Percentiles rank a stretch among this genome's conserved stretches.
These are phyloP conservation scores for Pyrenochaeta sp. DNA, from an alignment of 2,329 filamentous ascomycete species.

Conservation along the genomic window DNA sequence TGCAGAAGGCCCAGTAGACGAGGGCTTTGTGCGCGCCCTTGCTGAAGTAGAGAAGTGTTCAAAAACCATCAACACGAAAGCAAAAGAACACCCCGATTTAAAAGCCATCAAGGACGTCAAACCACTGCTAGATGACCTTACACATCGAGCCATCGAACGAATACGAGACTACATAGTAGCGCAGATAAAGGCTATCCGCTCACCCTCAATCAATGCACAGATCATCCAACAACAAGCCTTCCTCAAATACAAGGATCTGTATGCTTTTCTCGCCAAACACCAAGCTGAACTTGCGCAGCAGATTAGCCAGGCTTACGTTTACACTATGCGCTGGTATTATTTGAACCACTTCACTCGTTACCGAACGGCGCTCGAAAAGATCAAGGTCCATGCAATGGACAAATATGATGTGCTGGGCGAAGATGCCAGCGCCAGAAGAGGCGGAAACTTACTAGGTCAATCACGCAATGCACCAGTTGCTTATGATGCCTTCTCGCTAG, in stretches of 20 bases:
- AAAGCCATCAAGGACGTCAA: conserved; percentile 85
- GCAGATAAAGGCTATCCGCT: conserved; percentile 92
- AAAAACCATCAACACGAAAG: conserved; percentile 73
- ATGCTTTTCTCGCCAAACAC: conserved; percentile 81
- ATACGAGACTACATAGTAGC: conserved; percentile 94
- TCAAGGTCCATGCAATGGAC: conserved; percentile 84
- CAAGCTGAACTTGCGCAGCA: conserved; percentile 86
- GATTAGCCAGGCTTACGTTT: conserved; percentile 92
- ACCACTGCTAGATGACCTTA: conserved; percentile 84
- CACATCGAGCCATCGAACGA: conserved; percentile 87
- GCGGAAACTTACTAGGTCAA: conserved; percentile 50
- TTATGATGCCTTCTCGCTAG: conserved; percentile 89
- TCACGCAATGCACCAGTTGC: conserved; percentile 60
- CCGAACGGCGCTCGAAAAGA: conserved; percentile 79
- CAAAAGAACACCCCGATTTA: conserved; percentile 64
- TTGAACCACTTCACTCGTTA: conserved; percentile 90
- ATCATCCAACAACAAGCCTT: conserved; percentile 95
- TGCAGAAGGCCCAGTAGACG: conserved; percentile 87
- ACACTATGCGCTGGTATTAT: conserved; percentile 99
- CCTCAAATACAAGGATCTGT: conserved; percentile 87
- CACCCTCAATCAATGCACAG: conserved; percentile 96
- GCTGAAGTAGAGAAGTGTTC: conserved; percentile 84
- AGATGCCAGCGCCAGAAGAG: conserved; percentile 74
- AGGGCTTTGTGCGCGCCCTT: conserved; percentile 83
- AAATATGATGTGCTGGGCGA: conserved; percentile 83